Evolutionary conservation across 139 green algal species (phyloP).

Genomic region (Chlamydomonas sphaeroides): DNA sequence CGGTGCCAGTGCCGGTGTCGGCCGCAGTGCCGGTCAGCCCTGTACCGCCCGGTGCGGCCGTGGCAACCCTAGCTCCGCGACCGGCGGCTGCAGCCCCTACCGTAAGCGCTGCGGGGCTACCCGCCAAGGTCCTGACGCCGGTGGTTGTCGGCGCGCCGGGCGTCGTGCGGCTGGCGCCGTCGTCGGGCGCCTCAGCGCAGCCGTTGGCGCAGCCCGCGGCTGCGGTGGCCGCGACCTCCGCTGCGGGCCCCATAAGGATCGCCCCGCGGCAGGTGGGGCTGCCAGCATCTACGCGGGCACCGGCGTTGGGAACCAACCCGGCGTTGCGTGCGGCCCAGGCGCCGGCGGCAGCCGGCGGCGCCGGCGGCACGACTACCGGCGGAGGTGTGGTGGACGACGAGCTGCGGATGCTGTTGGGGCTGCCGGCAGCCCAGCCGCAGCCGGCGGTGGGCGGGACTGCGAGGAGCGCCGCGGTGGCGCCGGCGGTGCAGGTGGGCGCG

Average conservation of each 20-base stretch:
- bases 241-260: no score
- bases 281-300: not conserved
- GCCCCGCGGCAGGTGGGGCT: not conserved
- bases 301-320: not conserved
- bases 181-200: no score
- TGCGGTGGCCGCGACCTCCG: no score
- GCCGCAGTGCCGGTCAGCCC: not conserved
- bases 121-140: no score
- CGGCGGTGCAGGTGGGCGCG: not conserved
- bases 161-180: no score
- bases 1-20: not conserved
- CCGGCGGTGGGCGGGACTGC: not conserved
- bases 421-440: not conserved
- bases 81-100: no score
- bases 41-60: no score
- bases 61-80: not conserved
- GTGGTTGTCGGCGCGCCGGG: no score
- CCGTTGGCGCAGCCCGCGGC: no score
- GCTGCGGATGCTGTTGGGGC: slow-evolving; percentile 22
- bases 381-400: slow-evolving; percentile 13
- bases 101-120: no score
- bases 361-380: not conserved
- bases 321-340: no score
- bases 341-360: no score
- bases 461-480: not conserved